Base-by-base conservation (phyloP, 768 basidiomycete genomes). In the Lentinula guzmanii region DNA sequence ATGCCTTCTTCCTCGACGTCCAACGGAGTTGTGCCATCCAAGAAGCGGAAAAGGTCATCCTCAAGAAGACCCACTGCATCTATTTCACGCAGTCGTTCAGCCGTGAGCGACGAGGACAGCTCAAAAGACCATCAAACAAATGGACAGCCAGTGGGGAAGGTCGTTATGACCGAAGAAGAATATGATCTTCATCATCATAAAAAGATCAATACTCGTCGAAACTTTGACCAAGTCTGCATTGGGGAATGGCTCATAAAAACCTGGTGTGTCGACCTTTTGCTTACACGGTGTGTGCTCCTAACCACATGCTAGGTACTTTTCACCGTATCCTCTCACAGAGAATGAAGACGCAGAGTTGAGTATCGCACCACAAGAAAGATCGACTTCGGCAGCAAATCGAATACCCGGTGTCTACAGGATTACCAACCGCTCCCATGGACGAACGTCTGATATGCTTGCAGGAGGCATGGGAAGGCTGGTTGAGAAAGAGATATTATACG, bases 181-280 rank as follows among this genome's bases (percentile, higher is more conserved):
- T 84, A 80, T 67, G 88, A 90, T 66, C 74, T 88, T 31, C 77
- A 85, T 62, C 85, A 84, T 59, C 86, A 89, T 69, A 85, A 84
- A 69, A 80, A 85, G 70, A 81, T 86, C 64, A 84, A 82, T 24
- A 81, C 84, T 4, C 83, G 86, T 66, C 80, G 91, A 63, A 97
- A 95, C 70, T 93, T 95, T 69, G 92, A 94, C 63, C 85, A 83
- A 67, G 91, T 95, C 64, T 82, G 86, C 67, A 93, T 94, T 73
- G 92, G 91, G 48, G 79, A 86, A 31, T 95, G 89, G 85, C 81
- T 89, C 70, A 91, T 97, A 67, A 89, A 86, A 70, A 93, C 93
- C 8, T 95, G 94, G 94, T 93, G 66, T 66, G 86, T 77, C 52
- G 35, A 37, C 11, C 9, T 35, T 46, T 63, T 33, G 35, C 46